Evolutionary conservation across 2,329 filamentous ascomycete genomes (phyloP).

Genomic region (Stromatinia cepivora): DNA sequence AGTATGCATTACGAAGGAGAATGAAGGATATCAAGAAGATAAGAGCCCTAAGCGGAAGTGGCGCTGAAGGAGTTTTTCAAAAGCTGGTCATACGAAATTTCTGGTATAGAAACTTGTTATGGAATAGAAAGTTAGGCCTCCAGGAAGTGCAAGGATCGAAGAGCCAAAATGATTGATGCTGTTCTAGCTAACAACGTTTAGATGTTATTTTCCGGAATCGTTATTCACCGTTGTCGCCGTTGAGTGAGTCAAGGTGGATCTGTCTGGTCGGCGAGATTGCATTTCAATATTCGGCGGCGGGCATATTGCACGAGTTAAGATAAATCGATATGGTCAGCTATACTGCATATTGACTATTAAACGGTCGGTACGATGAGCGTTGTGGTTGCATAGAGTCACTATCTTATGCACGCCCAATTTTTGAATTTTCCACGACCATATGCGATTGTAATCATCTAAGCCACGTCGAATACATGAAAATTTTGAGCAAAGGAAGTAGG

Average conservation of each 20-base stretch:
- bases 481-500: no score
- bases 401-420: neutral
- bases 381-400: slow-evolving; percentile 3
- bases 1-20: slow-evolving; percentile 23
- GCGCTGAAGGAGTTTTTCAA: slow-evolving; percentile 37
- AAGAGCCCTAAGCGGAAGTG: slow-evolving; percentile 32
- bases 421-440: neutral
- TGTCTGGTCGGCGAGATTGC: slow-evolving; percentile 4
- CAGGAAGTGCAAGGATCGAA: neutral
- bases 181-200: neutral
- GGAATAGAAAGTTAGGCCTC: neutral
- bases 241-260: neutral
- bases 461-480: neutral
- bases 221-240: neutral
- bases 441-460: neutral
- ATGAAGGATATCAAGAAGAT: slow-evolving; percentile 26
- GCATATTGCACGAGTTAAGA: neutral
- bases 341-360: neutral
- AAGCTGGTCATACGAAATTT: slow-evolving; percentile 35
- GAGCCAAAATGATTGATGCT: neutral
- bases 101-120: neutral
- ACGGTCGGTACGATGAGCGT: neutral
- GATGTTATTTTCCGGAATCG: neutral
- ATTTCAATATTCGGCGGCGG: neutral
- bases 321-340: neutral